Evolutionary conservation across 129 eudicot genomes (phyloP).

Genomic region (sunflower (Helianthus annuus)): HanXRQr2.0-SUNRISE NC_035443.2:5512425-5512924

Average conservation of each 20-base stretch:
- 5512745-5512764: not conserved
- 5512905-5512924: not conserved
- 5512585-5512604: not conserved
- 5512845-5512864: conserved; percentile 14
- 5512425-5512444: conserved; percentile 22
- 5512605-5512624: conserved; percentile 1
- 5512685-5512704: conserved; percentile 9
- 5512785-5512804: too few relatives aligned
- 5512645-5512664: conserved; percentile 7
- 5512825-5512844: not conserved
- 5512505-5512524: conserved; percentile 8
- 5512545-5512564: conserved; percentile 17
- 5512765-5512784: conserved; percentile 2
- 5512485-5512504: not conserved
- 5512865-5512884: not conserved
- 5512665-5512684: conserved; percentile 11
- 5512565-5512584: conserved; percentile 26
- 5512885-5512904: conserved; percentile 4
- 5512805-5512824: not conserved
- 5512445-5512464: conserved; percentile 30
- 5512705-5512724: not conserved
- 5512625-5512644: conserved; percentile 9
- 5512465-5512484: conserved; percentile 19
- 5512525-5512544: conserved; percentile 18
- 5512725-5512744: not conserved